Conservation (phyloP, 2,329 filamentous ascomycete species). For the Neophaeococcomyces mojaviensis region DNA sequence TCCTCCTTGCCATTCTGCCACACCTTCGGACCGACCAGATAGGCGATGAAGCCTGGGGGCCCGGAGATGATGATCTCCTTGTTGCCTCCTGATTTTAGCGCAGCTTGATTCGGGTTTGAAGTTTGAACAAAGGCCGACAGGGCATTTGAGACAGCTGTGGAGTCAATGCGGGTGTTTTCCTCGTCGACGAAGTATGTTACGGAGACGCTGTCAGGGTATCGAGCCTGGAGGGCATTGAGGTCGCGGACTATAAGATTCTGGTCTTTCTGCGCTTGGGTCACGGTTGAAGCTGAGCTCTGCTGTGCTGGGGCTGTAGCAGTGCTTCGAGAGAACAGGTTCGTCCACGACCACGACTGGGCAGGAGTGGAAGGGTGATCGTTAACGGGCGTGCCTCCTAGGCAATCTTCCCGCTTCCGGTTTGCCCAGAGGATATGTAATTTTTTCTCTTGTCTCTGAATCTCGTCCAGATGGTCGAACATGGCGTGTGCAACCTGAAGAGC, state of each 20-base stretch:
- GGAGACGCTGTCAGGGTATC: constrained; percentile 49
- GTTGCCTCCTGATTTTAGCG: constrained; percentile 1
- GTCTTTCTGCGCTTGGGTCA: constrained; percentile 5
- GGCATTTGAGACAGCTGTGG: constrained; percentile 39
- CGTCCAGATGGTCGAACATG: constrained; percentile 39
- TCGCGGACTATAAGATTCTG: constrained; percentile 48
- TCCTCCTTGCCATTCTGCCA: constrained; percentile 20
- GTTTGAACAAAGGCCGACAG: constrained; percentile 12
- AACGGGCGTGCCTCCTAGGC: constrained; percentile 51
- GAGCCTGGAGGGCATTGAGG: constrained; percentile 54
- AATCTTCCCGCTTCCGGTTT: constrained; percentile 60
- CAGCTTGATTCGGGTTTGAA: constrained; percentile 18
- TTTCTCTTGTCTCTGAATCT: constrained; percentile 22
- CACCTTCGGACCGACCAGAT: constrained; percentile 69
- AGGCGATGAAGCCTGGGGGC: constrained; percentile 78
- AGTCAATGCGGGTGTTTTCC: constrained; percentile 60
- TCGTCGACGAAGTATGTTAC: constrained; percentile 78
- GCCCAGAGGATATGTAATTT: constrained; percentile 76
- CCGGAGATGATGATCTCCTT: constrained; percentile 73
- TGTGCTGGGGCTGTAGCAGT: too few relatives aligned
- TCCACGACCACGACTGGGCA: constrained; percentile 13
- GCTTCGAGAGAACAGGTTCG: constrained; percentile 9
- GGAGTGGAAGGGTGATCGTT: constrained; percentile 19
- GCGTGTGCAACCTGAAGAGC: constrained; percentile 71
- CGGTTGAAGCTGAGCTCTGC: neutral